phyloP scores from a whole-genome alignment of 306 rosid genomes.

The Sindora glabra region DNA sequence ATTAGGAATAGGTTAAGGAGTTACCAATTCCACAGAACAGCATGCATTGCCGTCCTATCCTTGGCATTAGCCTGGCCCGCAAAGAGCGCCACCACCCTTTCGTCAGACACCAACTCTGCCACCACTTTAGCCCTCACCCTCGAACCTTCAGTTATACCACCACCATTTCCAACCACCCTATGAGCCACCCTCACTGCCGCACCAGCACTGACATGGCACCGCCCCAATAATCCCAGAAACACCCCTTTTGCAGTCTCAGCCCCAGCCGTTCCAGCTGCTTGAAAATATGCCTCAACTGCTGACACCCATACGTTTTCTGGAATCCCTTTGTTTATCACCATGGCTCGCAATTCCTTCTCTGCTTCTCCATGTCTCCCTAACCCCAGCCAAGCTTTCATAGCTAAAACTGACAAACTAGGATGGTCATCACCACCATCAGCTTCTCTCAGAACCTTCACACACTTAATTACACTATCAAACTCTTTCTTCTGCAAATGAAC shows the following conservation, averaged over 20 bases:
- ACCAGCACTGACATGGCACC: slow-evolving; percentile 81
- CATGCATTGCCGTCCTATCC: slow-evolving; percentile 73
- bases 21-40: slow-evolving; percentile 93
- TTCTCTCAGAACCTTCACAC: slow-evolving; percentile 81
- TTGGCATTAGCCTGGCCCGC: slow-evolving; percentile 42
- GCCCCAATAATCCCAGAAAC: slow-evolving; percentile 73
- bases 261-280: slow-evolving; percentile 71
- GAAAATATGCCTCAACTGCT: slow-evolving; percentile 73
- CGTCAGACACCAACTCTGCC: slow-evolving; percentile 82
- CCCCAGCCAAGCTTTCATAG: slow-evolving; percentile 93
- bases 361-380: slow-evolving; percentile 64
- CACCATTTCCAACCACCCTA: slow-evolving; percentile 44
- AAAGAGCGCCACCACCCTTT: slow-evolving; percentile 76
- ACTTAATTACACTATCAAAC: slow-evolving; percentile 73
- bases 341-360: slow-evolving; percentile 84
- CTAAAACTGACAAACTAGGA: slow-evolving; percentile 83
- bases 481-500: slow-evolving; percentile 79
- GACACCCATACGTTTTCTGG: slow-evolving; percentile 91
- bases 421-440: slow-evolving; percentile 63
- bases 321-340: slow-evolving; percentile 65
- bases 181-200: slow-evolving; percentile 78
- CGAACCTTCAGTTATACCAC: slow-evolving; percentile 36
- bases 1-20: not conserved
- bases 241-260: slow-evolving; percentile 89
- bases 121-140: slow-evolving; percentile 73